Percentiles rank a stretch among this genome's conserved stretches.
phyloP scores from a whole-genome alignment of 1,139 yeast species.

The Kluyveromyces marxianus region DNA sequence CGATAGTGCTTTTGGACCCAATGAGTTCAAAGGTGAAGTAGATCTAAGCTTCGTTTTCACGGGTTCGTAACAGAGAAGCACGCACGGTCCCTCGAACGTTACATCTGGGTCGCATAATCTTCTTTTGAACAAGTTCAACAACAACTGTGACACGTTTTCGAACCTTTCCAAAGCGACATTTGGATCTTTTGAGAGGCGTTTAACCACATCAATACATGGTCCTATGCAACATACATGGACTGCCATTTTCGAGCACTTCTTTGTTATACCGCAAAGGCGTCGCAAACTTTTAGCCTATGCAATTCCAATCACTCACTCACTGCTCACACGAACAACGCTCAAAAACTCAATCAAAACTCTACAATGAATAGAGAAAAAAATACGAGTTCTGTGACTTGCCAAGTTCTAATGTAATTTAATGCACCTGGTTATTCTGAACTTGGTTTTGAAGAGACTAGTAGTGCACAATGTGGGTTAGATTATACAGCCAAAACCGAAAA shows the following conservation, averaged over 20 bases:
- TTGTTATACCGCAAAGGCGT: background rate
- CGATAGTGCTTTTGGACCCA: background rate
- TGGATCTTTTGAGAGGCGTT: background rate
- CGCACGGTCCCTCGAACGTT: slow-evolving; percentile 1
- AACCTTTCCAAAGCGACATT: background rate
- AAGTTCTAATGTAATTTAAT: too few relatives aligned
- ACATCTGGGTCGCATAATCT: background rate
- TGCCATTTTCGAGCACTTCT: background rate
- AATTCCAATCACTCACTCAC: background rate
- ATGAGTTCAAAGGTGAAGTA: background rate
- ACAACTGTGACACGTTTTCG: slow-evolving; percentile 1
- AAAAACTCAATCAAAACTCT: too few relatives aligned
- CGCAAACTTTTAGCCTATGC: background rate
- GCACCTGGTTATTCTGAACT: too few relatives aligned
- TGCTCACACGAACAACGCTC: too few relatives aligned
- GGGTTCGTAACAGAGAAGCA: slow-evolving; percentile 2
- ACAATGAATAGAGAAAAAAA: too few relatives aligned
- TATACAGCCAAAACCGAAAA: too few relatives aligned
- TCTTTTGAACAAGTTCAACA: slow-evolving; percentile 1
- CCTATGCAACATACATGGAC: slow-evolving; percentile 1
- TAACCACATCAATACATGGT: background rate
- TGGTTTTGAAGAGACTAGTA: too few relatives aligned
- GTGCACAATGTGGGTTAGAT: too few relatives aligned
- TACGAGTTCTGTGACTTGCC: too few relatives aligned
- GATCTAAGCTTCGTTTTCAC: background rate